Base-by-base conservation (phyloP, 441 rosid genomes). In the Populus hybrid region DNA sequence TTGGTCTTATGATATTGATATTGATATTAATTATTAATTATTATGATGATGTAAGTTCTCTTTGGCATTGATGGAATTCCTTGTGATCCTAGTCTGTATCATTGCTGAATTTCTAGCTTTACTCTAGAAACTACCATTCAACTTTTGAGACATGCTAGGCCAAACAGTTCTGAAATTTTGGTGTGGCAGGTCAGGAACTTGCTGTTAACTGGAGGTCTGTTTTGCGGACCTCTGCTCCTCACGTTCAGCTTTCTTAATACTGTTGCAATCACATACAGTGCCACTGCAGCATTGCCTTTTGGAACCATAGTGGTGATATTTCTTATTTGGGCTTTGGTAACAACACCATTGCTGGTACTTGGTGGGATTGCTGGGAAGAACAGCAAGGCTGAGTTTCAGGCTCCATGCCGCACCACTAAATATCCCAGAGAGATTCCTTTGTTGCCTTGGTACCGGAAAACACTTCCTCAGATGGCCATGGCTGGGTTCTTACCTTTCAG, bases 361-460 rank as follows among this genome's bases (percentile, higher is more conserved):
- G 97, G 97, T 81, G 97, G 97, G 36, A 92, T 92, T 80, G 94
- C 94, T 40, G 97, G 97, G 26, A 92, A 92, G 78, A 92, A 92
- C 74, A 92, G 94, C 82, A 90, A 88, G 84, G 86, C 92, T 14
- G 97, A 92, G 85, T 92, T 92, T 76, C 97, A 90, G 83, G 97
- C 97, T 65, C 97, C 97, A 30, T 83, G 87, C 76, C 93, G 91
- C 32, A 91, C 97, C 28, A 89, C 94, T 7, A 92, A 92, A 79
- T 88, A 88, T 70, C 97, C 93, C 12, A 78, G 93, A 32, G 93
- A 92, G 82, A 88, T 92, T 75, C 94, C 97, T 2, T 85, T 81
- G 28, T 82, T 90, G 72, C 94, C 92, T 67, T 91, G 92, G 96
- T 91, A 91, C 78, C 82, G 94, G 80, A 87, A 92, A 66, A 81